Percentiles rank a stretch among this genome's conserved stretches.
Conservation (phyloP, 805 yeast species). For the Metschnikowia matae region DNA sequence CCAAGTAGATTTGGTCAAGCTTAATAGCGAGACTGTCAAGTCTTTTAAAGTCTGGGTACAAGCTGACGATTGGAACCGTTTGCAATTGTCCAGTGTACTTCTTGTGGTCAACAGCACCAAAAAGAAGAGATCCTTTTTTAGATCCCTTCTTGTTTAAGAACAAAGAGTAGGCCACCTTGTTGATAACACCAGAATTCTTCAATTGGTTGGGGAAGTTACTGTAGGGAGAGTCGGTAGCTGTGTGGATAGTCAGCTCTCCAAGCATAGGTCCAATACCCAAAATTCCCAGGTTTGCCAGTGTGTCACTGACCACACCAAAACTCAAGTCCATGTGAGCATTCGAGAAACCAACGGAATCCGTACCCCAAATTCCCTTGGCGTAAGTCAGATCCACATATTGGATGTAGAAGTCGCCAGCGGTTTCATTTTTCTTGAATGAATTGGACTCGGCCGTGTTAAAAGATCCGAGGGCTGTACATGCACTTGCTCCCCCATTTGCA, state of each 20-base stretch:
- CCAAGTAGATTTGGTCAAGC: slow-evolving; percentile 33
- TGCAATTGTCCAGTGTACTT: slow-evolving; percentile 27
- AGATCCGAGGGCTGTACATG: slow-evolving; percentile 47
- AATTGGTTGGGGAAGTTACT: slow-evolving; percentile 64
- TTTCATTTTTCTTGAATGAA: slow-evolving; percentile 36
- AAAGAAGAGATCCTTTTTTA: slow-evolving; percentile 27
- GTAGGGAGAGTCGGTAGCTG: slow-evolving; percentile 33
- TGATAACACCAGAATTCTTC: slow-evolving; percentile 53
- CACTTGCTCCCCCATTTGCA: slow-evolving; percentile 18
- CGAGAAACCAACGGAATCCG: slow-evolving; percentile 35
- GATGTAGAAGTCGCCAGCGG: slow-evolving; percentile 41
- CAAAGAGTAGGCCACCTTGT: slow-evolving; percentile 56
- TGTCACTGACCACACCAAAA: slow-evolving; percentile 68
- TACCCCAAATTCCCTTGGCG: slow-evolving; percentile 54
- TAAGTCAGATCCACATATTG: slow-evolving; percentile 45
- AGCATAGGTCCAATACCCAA: slow-evolving; percentile 63
- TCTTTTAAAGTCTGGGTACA: slow-evolving; percentile 8
- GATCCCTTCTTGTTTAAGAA: slow-evolving; percentile 44
- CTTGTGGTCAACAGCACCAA: slow-evolving; percentile 26
- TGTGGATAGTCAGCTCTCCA: slow-evolving; percentile 60
- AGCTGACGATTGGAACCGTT: slow-evolving; percentile 43
- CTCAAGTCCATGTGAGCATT: slow-evolving; percentile 45
- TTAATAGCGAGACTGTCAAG: slow-evolving; percentile 50
- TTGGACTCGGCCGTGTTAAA: slow-evolving; percentile 39
- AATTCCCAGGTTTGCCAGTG: slow-evolving; percentile 66